A percentile compares a stretch with the other conserved stretches of the same genome.
phyloP scores from a whole-genome alignment of 169 alveolate species.

The Eimeria mitis region DNA sequence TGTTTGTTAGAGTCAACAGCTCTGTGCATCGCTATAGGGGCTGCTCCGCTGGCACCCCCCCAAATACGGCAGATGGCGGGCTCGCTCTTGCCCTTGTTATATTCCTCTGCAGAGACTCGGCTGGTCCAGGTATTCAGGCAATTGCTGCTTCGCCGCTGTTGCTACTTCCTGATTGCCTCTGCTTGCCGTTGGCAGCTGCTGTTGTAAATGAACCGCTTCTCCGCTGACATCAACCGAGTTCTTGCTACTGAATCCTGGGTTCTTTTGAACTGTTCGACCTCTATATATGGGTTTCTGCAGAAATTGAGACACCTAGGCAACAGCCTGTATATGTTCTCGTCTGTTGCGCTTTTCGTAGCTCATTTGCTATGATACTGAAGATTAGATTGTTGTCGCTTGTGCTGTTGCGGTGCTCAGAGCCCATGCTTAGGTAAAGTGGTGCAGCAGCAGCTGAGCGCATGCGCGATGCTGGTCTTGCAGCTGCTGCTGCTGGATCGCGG shows the following conservation, averaged over 20 bases:
- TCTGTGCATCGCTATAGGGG: conserved; percentile 25
- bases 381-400: neutral
- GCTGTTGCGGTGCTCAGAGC: conserved; percentile 52
- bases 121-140: conserved; percentile 30
- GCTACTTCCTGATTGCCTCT: neutral
- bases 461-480: conserved; percentile 30
- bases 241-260: neutral
- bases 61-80: conserved; percentile 36
- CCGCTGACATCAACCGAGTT: neutral
- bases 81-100: conserved; percentile 26
- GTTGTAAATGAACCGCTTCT: neutral
- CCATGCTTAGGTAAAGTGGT: conserved; percentile 14
- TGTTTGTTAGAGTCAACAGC: conserved; percentile 32
- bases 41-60: conserved; percentile 16
- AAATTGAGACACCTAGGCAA: neutral
- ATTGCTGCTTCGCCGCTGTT: neutral
- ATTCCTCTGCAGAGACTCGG: conserved; percentile 16
- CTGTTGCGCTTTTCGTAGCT: neutral
- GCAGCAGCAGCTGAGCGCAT: conserved; percentile 53
- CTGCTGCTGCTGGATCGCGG: conserved; percentile 66
- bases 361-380: neutral
- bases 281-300: neutral
- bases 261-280: neutral
- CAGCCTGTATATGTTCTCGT: neutral
- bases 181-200: neutral